Base-by-base conservation (phyloP, 192 early-diverging fungal species). In the Funneliformis mosseae region DNA sequence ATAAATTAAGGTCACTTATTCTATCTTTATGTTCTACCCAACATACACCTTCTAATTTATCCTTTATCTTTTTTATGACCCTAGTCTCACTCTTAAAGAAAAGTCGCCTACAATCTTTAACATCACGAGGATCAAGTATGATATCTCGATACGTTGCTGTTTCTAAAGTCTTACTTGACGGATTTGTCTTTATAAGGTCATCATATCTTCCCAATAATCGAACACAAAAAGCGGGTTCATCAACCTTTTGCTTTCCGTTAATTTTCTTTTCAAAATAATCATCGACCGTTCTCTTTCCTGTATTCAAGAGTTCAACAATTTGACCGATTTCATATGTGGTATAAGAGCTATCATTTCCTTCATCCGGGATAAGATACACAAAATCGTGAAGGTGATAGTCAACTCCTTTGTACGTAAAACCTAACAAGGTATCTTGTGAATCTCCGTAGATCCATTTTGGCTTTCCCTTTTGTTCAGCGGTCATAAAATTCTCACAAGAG, bases 381-480 rank as follows among this genome's bases (percentile, higher is more conserved):
- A 89, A 88, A 74, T 93, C 92, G 45, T 84, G 45, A 25, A 81
- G 76, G 63, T 90, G 90, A 42, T 92, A 93, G 70, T 86, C 85
- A 4, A 82, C 50, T 10, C 84, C 86, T 11, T 82, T 72, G 25
- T 72, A 80, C 12, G 5, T 50, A 33, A 85, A 67, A 10, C 59
- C 62, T 25, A 60, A 27, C 28, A 33, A 38, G 9, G 28, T 23
- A 39, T 28, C 55, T 23, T 64, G 50, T 21, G 50, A 50, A n/a
- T 71, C 77, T 59, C 27, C 77, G 61, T 14, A 78, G 16, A 71
- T 46, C 63, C 28, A 66, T 46, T 77, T 81, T 12, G 55, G 23
- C 1, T n/a, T 4, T 11, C 61, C 4, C 39, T 46, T 38, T 12
- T 28, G 48, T 8, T 50, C 21, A 38, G n/a, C 5, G 8, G 50